Conservation (phyloP, 1,284 basidiomycete species). For the Tetrapyrgos nigripes region DNA sequence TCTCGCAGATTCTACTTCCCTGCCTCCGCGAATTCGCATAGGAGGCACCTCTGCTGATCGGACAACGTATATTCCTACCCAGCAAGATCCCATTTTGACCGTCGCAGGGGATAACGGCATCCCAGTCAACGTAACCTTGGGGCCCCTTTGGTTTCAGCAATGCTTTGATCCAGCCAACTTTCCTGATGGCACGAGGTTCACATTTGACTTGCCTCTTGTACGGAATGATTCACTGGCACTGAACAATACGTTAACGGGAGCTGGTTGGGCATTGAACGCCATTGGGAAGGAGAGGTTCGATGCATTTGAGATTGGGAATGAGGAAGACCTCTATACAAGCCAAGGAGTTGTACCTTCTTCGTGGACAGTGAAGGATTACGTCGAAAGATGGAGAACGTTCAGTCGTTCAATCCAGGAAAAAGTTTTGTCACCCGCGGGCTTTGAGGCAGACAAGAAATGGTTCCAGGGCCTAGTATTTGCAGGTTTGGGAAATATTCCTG, state of each 20-base stretch:
- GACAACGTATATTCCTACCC: slow-evolving; percentile 10
- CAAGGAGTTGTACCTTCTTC: slow-evolving; percentile 6
- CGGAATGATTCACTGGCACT: slow-evolving; percentile 13
- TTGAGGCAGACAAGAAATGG: slow-evolving; percentile 11
- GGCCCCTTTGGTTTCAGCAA: slow-evolving; percentile 9
- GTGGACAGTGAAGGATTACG: slow-evolving; percentile 10
- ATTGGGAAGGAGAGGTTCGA: slow-evolving; percentile 10
- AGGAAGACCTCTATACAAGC: slow-evolving; percentile 12
- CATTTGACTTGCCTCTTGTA: slow-evolving; percentile 13
- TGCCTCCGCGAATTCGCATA: slow-evolving; percentile 13
- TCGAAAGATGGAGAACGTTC: slow-evolving; percentile 7
- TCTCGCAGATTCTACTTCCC: slow-evolving; percentile 9
- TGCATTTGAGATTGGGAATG: slow-evolving; percentile 14
- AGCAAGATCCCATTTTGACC: slow-evolving; percentile 8
- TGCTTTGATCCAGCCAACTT: slow-evolving; percentile 10
- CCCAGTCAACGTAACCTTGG: slow-evolving; percentile 13
- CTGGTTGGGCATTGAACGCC: slow-evolving; percentile 10
- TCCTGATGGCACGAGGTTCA: slow-evolving; percentile 9
- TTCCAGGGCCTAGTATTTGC: slow-evolving; percentile 15
- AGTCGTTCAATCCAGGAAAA: background rate
- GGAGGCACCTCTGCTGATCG: slow-evolving; percentile 16
- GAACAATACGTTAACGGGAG: slow-evolving; percentile 10
- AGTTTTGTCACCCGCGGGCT: background rate
- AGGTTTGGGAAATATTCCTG: slow-evolving; percentile 10
- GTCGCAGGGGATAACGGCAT: slow-evolving; percentile 12